A percentile compares a stretch with the other conserved stretches of the same genome.
These are phyloP conservation scores for Colletotrichum sp. DNA, from an alignment of 2,329 filamentous ascomycete genomes.

Conservation along the genomic window DNA sequence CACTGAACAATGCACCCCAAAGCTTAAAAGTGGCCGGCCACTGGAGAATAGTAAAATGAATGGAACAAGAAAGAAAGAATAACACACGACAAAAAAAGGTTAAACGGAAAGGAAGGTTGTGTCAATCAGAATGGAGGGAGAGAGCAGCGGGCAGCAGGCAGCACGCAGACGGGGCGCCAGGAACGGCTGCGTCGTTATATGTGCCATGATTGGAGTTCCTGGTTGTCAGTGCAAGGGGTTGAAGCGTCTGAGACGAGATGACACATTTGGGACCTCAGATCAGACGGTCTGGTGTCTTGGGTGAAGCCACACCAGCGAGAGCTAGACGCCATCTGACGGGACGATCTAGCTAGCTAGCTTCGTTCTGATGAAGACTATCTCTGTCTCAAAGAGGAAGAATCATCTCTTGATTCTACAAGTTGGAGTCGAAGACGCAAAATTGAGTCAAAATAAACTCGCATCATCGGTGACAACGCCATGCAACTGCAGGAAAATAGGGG, in stretches of 20 bases:
- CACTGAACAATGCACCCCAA: background rate
- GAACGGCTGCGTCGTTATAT: conserved; percentile 9
- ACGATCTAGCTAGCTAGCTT: background rate
- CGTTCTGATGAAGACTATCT: background rate
- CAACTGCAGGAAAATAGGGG: background rate
- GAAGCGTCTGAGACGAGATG: conserved; percentile 22
- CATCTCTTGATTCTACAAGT: background rate
- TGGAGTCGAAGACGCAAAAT: background rate
- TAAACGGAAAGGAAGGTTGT: background rate
- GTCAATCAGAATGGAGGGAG: background rate
- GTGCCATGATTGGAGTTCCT: background rate
- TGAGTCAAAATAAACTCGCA: background rate
- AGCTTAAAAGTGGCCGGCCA: conserved; percentile 22
- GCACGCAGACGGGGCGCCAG: background rate
- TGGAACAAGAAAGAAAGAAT: background rate
- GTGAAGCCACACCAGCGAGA: background rate
- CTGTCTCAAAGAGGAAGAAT: background rate
- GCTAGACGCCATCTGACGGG: background rate
- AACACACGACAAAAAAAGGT: background rate
- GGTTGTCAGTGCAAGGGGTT: conserved; percentile 2
- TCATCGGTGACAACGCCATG: background rate
- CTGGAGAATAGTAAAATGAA: background rate
- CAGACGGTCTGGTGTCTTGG: conserved; percentile 21
- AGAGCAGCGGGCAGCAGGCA: background rate
- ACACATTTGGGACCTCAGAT: conserved; percentile 23